phyloP scores from a whole-genome alignment of 805 yeast species.

The Yamadazyma endophytica region DNA sequence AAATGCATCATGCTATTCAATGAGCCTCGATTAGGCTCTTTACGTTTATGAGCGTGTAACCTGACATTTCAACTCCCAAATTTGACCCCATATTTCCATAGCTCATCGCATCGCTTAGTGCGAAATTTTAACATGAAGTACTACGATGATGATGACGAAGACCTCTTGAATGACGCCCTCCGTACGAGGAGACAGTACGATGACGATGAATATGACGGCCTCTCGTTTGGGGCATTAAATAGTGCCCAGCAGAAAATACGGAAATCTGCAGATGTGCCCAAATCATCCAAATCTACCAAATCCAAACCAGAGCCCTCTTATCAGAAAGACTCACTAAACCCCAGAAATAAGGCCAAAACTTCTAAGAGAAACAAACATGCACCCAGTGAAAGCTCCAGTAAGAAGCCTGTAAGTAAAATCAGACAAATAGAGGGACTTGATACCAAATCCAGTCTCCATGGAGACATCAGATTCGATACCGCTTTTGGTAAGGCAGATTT shows the following conservation, averaged over 20 bases:
- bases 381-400: slow-evolving; percentile 76
- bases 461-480: slow-evolving; percentile 87
- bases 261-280: slow-evolving; percentile 14
- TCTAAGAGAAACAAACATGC: slow-evolving; percentile 64
- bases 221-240: slow-evolving; percentile 66
- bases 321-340: not conserved
- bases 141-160: slow-evolving; percentile 13
- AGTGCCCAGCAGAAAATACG: slow-evolving; percentile 53
- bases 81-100: too few species aligned
- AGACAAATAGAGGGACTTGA: slow-evolving; percentile 73
- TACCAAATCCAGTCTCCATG: slow-evolving; percentile 43
- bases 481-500: slow-evolving; percentile 83
- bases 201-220: slow-evolving; percentile 46
- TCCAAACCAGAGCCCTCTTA: not conserved
- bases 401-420: slow-evolving; percentile 61
- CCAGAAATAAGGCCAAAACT: not conserved
- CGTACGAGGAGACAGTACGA: slow-evolving; percentile 5
- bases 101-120: not conserved
- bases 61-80: too few species aligned
- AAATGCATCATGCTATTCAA: too few species aligned
- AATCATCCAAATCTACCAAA: slow-evolving; percentile 3
- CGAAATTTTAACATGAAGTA: not conserved
- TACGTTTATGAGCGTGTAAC: too few species aligned
- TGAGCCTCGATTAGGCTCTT: too few species aligned
- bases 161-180: slow-evolving; percentile 3